Evolutionary conservation across 441 rosid genomes (phyloP), one percentile per base, ranked within the genome.

Genomic region (Erodium trifolium): DNA sequence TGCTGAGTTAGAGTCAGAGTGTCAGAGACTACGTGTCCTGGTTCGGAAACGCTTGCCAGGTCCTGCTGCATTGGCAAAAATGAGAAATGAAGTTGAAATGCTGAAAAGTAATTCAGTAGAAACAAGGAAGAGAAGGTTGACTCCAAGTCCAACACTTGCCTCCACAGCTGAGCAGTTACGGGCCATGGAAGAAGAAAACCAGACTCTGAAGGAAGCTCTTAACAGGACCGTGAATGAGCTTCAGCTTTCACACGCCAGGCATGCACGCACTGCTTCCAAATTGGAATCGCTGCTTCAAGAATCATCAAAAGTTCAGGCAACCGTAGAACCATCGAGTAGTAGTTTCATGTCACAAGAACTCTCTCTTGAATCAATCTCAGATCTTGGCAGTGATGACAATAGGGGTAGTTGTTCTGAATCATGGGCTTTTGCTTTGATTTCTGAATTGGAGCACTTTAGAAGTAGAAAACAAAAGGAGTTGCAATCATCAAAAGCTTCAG

Each of bases 1-100:
- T 77, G 85, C 92, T 2, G 91, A 88, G 83, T 76, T 94, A 11
- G 97, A 94, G 80, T 78, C 85, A 57, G 99, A 94, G 78, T 89
- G 95, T 79, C 97, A 91, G 70, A 80, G 93, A 80, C 82, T 94
- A 64, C 90, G 93, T 12, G 47, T 85, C 14, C 84, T 94, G 13
- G 86, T 90, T 43, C 82, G 88, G 70, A 94, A 94, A 79, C 81
- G 96, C 65, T 80, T 88, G 76, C 96, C 92, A 0, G 96, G 96
- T 66, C 92, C 95, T 0, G 90, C 92, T 66, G 82, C 95, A 70
- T 23, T 83, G 81, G 82, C 85, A 1, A 89, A 90, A 78, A 93
- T 88, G 95, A 86, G 75, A 73, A 87, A 71, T 70, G 97, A 93
- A 77, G 91, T 82, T 69, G 90, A 86, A 78, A 74, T 85, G 71